phyloP scores from a whole-genome alignment of 352 stramenopile species.

The Phytophthora idaei region DNA sequence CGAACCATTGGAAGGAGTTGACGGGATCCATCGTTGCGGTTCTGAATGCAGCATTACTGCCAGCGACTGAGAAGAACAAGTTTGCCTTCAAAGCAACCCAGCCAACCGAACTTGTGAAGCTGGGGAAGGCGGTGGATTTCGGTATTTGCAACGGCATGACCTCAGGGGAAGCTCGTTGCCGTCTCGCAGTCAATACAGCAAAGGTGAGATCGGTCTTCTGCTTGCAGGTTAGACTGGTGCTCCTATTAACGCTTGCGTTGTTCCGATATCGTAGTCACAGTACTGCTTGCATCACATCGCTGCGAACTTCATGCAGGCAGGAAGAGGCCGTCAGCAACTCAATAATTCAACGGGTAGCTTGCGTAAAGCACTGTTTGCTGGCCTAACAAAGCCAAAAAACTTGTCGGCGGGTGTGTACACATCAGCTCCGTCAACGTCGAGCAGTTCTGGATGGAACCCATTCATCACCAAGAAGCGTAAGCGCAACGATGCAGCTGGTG shows the following conservation, averaged over 20 bases:
- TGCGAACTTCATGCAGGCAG: constrained; percentile 71
- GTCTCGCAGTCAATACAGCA: constrained; percentile 73
- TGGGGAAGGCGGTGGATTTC: constrained; percentile 72
- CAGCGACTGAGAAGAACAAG: constrained; percentile 71
- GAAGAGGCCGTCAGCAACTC: constrained; percentile 73
- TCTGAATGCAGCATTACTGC: constrained; percentile 69
- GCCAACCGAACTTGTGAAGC: constrained; percentile 59
- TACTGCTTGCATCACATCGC: constrained; percentile 84
- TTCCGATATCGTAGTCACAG: constrained; percentile 45
- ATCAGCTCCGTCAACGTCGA: constrained; percentile 30
- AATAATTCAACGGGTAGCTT: constrained; percentile 74
- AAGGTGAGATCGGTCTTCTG: constrained; percentile 41
- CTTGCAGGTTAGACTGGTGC: not conserved
- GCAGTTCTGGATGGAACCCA: constrained; percentile 41
- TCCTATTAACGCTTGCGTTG: constrained; percentile 4
- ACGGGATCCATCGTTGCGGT: constrained; percentile 72
- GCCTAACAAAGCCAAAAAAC: constrained; percentile 65
- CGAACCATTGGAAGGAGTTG: constrained; percentile 63
- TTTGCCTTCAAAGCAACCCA: constrained; percentile 82
- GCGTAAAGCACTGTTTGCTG: constrained; percentile 68
- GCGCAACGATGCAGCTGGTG: constrained; percentile 34
- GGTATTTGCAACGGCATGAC: constrained; percentile 78
- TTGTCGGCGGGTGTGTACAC: constrained; percentile 82
- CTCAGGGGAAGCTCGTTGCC: constrained; percentile 61
- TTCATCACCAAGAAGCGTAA: constrained; percentile 60